A percentile compares a stretch with the other conserved stretches of the same genome.
Conservation (phyloP, 2,329 filamentous ascomycete species). For the Pleurostoma richardsiae region DNA sequence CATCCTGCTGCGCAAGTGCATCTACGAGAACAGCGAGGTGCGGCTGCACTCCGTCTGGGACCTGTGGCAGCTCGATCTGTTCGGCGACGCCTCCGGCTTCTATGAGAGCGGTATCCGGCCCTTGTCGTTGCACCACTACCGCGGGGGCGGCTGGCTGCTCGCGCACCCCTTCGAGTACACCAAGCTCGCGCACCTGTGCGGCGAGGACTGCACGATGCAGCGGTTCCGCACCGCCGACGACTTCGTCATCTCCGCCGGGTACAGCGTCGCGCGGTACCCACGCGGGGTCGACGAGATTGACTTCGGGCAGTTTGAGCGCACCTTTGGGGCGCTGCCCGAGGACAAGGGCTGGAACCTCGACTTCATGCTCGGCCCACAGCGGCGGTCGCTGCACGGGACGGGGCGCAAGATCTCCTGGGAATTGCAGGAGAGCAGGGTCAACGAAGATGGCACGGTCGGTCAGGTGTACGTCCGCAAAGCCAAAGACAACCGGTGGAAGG, state of each 20-base stretch:
- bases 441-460: constrained; percentile 42
- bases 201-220: constrained; percentile 54
- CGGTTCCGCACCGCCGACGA: constrained; percentile 50
- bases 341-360: constrained; percentile 26
- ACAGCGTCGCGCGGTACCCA: constrained; percentile 54
- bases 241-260: constrained; percentile 54
- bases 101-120: constrained; percentile 59
- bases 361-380: constrained; percentile 22
- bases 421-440: constrained; percentile 41
- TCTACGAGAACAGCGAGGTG: constrained; percentile 57
- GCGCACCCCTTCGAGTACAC: constrained; percentile 51
- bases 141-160: constrained; percentile 52
- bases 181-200: constrained; percentile 53
- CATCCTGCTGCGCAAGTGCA: constrained; percentile 57
- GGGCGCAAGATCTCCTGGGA: constrained; percentile 33
- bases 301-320: constrained; percentile 22
- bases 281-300: constrained; percentile 36
- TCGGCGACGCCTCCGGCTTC: constrained; percentile 56
- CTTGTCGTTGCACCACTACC: constrained; percentile 60
- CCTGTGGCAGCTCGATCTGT: constrained; percentile 57
- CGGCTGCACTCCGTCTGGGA: constrained; percentile 52
- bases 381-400: constrained; percentile 17
- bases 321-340: constrained; percentile 19
- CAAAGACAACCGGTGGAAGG: constrained; percentile 48
- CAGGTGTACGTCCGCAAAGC: constrained; percentile 50